phyloP scores from a whole-genome alignment of 306 rosid species.

The Dalbergia cultrata region DNA sequence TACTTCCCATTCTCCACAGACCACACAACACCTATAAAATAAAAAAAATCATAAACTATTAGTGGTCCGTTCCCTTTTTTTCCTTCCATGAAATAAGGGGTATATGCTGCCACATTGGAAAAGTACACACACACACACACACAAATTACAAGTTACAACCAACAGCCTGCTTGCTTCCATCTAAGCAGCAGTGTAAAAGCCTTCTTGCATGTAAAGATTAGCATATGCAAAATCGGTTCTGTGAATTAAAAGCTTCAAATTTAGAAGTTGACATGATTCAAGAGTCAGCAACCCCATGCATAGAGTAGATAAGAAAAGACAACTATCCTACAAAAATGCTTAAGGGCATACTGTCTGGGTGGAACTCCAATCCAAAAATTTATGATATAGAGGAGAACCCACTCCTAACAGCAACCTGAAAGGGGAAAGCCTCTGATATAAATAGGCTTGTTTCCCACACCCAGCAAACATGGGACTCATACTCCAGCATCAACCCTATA shows the following conservation, averaged over 20 bases:
- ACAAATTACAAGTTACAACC: neutral
- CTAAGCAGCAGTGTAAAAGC: constrained; percentile 20
- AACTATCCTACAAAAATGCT: neutral
- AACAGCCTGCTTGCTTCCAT: constrained; percentile 17
- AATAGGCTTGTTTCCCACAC: constrained; percentile 18
- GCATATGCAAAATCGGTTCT: constrained; percentile 16
- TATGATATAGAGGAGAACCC: constrained; percentile 28
- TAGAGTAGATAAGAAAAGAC: neutral
- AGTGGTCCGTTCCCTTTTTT: constrained; percentile 5
- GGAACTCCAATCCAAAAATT: constrained; percentile 5
- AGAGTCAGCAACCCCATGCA: constrained; percentile 9
- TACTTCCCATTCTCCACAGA: constrained; percentile 77
- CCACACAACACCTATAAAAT: constrained; percentile 50
- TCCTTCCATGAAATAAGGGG: constrained; percentile 30
- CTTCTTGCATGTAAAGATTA: constrained; percentile 26
- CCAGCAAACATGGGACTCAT: constrained; percentile 35
- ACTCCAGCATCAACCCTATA: constrained; percentile 34
- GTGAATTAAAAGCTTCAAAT: neutral
- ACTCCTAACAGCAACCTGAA: constrained; percentile 16
- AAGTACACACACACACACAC: neutral
- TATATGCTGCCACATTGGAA: constrained; percentile 29
- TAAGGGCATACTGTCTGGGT: constrained; percentile 3
- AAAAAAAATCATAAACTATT: constrained; percentile 15
- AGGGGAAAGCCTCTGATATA: constrained; percentile 9
- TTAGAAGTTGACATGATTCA: constrained; percentile 30